These are phyloP conservation scores for Akanthomyces muscarius DNA, from an alignment of 2,329 filamentous ascomycete species.

Conservation along the genomic window DNA sequence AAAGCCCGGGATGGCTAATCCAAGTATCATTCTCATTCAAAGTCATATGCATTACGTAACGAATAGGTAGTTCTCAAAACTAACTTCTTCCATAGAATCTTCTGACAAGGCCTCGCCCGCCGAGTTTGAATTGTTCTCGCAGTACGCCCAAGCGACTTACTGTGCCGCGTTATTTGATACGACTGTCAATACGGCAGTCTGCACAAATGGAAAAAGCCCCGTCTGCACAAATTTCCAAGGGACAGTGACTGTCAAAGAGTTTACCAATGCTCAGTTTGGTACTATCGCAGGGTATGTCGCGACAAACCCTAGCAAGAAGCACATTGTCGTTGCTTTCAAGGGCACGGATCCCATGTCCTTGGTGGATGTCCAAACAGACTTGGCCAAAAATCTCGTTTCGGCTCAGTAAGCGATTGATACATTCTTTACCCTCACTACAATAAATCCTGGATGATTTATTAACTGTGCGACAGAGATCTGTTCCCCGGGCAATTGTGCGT, in stretches of 20 bases:
- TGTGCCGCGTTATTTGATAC: not conserved
- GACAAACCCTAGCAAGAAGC: not conserved
- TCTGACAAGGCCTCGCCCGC: not conserved
- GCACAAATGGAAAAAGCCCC: not conserved
- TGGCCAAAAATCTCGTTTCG: not conserved
- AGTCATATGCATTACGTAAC: no score
- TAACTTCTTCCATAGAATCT: not conserved
- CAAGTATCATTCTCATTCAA: no score
- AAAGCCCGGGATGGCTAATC: no score
- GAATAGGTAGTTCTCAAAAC: not conserved
- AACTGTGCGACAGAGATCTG: not conserved
- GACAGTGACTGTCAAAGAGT: not conserved
- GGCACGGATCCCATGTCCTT: not conserved
- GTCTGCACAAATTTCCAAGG: not conserved
- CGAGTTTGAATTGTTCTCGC: not conserved
- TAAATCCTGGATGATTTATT: not conserved
- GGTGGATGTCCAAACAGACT: not conserved
- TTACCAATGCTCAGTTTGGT: not conserved
- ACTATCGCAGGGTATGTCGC: not conserved
- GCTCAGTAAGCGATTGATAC: not conserved
- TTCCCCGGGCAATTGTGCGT: not conserved
- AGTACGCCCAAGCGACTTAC: not conserved
- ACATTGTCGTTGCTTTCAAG: slow-evolving; percentile 1
- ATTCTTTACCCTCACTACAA: not conserved
- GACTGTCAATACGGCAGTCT: not conserved